Evolutionary conservation across 108 stramenopile genomes (phyloP).

Genomic region (Thalassiosira profunda): DNA sequence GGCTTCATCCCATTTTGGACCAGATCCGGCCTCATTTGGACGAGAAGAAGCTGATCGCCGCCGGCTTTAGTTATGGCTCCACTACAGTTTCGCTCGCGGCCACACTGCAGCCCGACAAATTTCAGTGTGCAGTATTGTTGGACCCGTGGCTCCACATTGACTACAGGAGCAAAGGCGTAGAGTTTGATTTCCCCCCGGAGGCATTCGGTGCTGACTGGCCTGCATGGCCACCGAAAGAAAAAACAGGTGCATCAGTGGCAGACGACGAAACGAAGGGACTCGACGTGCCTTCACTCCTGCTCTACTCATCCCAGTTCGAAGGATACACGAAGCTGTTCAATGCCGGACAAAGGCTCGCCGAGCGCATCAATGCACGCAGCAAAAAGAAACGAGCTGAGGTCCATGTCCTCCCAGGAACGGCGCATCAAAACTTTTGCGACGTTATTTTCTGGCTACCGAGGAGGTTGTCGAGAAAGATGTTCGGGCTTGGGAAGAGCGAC

Average conservation of each 20-base stretch:
- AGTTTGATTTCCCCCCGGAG: constrained; percentile 58
- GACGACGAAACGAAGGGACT: neutral
- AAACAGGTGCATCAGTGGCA: neutral
- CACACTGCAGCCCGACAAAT: constrained; percentile 21
- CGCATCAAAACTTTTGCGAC: constrained; percentile 67
- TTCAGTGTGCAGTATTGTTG: constrained; percentile 52
- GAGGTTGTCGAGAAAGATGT: neutral
- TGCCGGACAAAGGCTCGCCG: constrained; percentile 40
- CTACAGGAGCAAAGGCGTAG: constrained; percentile 30
- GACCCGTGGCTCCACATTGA: constrained; percentile 69
- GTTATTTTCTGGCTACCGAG: constrained; percentile 57
- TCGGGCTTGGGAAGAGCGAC: constrained; percentile 25
- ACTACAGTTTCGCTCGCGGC: constrained; percentile 47
- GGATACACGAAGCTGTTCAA: constrained; percentile 39
- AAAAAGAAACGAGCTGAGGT: constrained; percentile 19
- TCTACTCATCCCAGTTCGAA: constrained; percentile 53
- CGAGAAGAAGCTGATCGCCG: constrained; percentile 31
- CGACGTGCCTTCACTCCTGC: constrained; percentile 52
- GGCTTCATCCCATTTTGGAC: constrained; percentile 15
- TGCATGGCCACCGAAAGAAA: neutral
- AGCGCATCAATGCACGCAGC: constrained; percentile 16
- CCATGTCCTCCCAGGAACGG: constrained; percentile 47
- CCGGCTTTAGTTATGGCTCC: constrained; percentile 67
- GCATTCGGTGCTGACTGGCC: constrained; percentile 41
- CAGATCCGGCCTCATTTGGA: constrained; percentile 30